phyloP scores from a whole-genome alignment of 805 yeast species.

The Yarrowia phangngaensis region DNA sequence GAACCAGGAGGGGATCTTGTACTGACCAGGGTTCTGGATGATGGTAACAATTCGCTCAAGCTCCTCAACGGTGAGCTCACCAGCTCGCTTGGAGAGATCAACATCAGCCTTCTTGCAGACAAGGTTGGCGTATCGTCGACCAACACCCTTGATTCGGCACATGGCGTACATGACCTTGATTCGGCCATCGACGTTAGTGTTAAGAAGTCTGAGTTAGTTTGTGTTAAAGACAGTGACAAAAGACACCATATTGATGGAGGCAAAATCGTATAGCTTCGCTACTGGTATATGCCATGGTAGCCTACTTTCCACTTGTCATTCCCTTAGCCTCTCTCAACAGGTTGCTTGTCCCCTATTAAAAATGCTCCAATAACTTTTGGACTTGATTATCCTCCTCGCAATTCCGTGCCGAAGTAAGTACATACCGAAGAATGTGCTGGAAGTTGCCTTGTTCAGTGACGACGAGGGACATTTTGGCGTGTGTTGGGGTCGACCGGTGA shows the following conservation, averaged over 20 bases:
- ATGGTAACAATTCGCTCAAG: conserved; percentile 99
- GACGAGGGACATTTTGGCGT: conserved; percentile 81
- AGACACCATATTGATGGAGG: too few relatives aligned
- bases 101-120: conserved; percentile 99
- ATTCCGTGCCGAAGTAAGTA: conserved; percentile 34
- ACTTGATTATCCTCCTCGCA: too few relatives aligned
- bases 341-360: too few relatives aligned
- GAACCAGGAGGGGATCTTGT: conserved; percentile 99
- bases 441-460: conserved; percentile 98
- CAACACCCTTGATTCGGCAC: conserved; percentile 99
- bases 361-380: too few relatives aligned
- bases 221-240: too few relatives aligned
- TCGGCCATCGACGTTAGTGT: conserved; percentile 99
- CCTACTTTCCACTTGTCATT: too few relatives aligned
- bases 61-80: conserved; percentile 99
- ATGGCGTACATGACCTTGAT: conserved; percentile 99
- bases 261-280: too few relatives aligned
- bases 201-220: conserved; percentile 65
- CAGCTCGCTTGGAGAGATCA: conserved; percentile 97
- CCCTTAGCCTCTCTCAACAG: too few relatives aligned
- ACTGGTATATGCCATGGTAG: too few relatives aligned
- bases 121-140: conserved; percentile 99
- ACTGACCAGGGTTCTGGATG: conserved; percentile 99
- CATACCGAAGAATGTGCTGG: conserved; percentile 99
- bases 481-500: conserved; percentile 23